Conservation (phyloP, 2,329 filamentous ascomycete species). For the Aspergillus floridensis region DNA sequence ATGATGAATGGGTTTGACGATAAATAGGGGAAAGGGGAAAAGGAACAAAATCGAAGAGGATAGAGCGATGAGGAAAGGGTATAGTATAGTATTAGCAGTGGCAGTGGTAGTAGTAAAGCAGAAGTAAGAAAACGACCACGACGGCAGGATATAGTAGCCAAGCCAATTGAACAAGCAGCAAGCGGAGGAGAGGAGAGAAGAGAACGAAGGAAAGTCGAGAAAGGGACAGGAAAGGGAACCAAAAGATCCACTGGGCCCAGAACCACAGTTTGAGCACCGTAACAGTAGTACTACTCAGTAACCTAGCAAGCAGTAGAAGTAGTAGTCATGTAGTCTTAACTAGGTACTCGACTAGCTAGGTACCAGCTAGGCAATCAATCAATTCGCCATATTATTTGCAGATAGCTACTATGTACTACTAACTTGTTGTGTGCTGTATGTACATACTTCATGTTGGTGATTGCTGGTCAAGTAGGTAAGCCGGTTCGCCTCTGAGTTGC, state of each 20-base stretch:
- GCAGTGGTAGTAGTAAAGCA: too few relatives aligned
- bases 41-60: neutral
- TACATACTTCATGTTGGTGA: neutral
- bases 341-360: too few relatives aligned
- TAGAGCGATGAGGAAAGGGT: neutral
- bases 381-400: too few relatives aligned
- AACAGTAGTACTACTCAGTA: neutral
- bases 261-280: neutral
- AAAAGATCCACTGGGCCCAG: slow-evolving; percentile 8
- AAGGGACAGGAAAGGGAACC: neutral
- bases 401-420: too few relatives aligned
- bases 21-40: neutral
- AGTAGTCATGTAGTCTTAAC: neutral
- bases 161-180: neutral
- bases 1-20: neutral
- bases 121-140: too few relatives aligned
- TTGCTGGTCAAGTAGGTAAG: neutral
- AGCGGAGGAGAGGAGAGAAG: neutral
- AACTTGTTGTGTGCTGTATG: too few relatives aligned
- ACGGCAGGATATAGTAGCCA: neutral
- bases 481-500: neutral
- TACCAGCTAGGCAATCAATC: too few relatives aligned
- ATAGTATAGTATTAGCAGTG: too few relatives aligned
- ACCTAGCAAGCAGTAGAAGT: neutral
- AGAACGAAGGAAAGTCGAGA: neutral